Base-by-base conservation (phyloP, 768 basidiomycete genomes). In the Hysterangium stoloniferum region DNA sequence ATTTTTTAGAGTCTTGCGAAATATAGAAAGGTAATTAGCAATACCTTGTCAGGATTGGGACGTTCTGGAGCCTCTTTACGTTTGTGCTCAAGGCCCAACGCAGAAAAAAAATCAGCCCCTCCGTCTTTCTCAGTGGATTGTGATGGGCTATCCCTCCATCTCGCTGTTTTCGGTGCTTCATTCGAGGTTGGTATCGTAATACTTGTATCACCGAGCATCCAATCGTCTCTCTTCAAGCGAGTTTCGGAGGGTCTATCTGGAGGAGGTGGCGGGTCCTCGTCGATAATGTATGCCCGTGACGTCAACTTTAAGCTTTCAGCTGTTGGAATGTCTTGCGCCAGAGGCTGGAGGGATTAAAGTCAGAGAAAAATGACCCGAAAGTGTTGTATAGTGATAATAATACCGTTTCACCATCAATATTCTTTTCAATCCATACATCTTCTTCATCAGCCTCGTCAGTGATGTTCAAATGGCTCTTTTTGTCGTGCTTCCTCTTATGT, bases 401-500 rank as follows among this genome's bases (percentile, higher is more conserved):
- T 62, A 89, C 86, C 61, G 73, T 71, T 65, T 86, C 84, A 15
- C 84, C 82, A 46, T 84, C 84, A 32, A 90, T 80, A 57, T 88
- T 87, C 71, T 88, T 90, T 70, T 92, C 92, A 20, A 82, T 76
- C 91, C 91, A 93, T 69, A 89, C 76, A 49, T 82, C 82, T 15
- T 82, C 80, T 61, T 80, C 82, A 54, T 79, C 52, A 36, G 32
- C 31, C 8, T 46, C 52, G 45, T 52, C 41, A 6, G 28, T 28
- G 42, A 36, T 25, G 27, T 52, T 38, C 1, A 33, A 15, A 13
- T 47, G 28, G 17, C 37, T 43, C 31, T 52, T 19, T 22, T 45
- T 34, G 8, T 48, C 47, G 29, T 48, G 47, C 29, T 36, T 48
- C 22, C 33, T 20, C 34, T 48, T 48, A 36, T 48, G 47, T 36